Evolutionary conservation across 495 filamentous ascomycete species (phyloP).

Genomic region (Penicillium canescens): DNA sequence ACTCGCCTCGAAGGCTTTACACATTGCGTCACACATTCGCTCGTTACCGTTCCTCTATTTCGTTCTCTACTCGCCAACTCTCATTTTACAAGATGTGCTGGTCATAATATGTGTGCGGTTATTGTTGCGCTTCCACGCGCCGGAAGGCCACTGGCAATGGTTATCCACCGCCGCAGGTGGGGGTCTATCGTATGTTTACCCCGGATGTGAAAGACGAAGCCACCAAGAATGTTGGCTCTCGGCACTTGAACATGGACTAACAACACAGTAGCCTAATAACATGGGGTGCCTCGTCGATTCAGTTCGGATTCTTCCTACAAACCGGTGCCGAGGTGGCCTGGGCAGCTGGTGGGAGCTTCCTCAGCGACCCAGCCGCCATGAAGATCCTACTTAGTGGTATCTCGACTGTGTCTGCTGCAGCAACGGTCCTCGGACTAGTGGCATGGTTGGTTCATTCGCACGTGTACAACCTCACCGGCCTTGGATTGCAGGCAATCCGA

Average conservation of each 20-base stretch:
- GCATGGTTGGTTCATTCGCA: conserved; percentile 31
- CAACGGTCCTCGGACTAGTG: conserved; percentile 30
- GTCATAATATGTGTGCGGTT: conserved; percentile 31
- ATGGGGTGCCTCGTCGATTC: conserved; percentile 34
- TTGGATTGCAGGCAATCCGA: conserved; percentile 24
- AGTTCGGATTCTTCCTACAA: conserved; percentile 45
- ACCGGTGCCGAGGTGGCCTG: conserved; percentile 45
- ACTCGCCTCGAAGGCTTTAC: conserved; percentile 36
- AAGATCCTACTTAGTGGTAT: conserved; percentile 45
- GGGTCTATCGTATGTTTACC: conserved; percentile 31
- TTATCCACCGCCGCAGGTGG: conserved; percentile 27
- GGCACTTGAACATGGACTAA: conserved; percentile 1
- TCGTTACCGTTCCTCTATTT: conserved; percentile 39
- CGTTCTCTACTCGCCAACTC: conserved; percentile 37
- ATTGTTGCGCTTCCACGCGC: conserved; percentile 25
- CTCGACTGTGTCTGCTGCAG: conserved; percentile 34
- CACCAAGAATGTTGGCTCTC: too few relatives aligned
- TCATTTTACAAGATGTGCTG: conserved; percentile 35
- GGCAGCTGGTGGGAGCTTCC: conserved; percentile 37
- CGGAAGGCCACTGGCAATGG: conserved; percentile 26
- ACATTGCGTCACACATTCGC: conserved; percentile 36
- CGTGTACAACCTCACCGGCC: conserved; percentile 31
- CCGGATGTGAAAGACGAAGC: neutral
- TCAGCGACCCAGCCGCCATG: conserved; percentile 43
- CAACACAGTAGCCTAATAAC: conserved; percentile 25